Conservation (phyloP, 2,329 filamentous ascomycete genomes). For the Alternaria arbusti region DNA sequence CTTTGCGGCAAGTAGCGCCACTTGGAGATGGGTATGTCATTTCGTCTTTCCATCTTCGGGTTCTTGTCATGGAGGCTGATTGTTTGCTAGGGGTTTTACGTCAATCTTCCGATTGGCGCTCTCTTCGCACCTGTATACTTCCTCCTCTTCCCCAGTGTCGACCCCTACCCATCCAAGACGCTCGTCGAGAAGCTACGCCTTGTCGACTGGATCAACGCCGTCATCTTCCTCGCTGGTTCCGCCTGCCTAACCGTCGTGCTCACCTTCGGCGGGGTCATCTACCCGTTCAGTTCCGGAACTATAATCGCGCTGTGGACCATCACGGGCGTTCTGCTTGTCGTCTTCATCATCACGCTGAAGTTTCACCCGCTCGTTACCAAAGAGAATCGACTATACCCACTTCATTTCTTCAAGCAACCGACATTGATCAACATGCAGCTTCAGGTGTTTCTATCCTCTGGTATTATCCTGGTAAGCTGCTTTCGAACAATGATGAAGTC, state of each 20-base stretch:
- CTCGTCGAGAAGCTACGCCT: conserved; percentile 48
- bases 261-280: background rate
- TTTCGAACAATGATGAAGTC: background rate
- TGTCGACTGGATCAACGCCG: conserved; percentile 51
- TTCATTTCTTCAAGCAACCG: conserved; percentile 50
- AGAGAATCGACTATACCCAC: conserved; percentile 57
- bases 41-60: background rate
- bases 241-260: background rate
- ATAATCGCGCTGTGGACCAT: conserved; percentile 50
- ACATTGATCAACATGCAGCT: conserved; percentile 14
- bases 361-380: conserved; percentile 53
- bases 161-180: background rate
- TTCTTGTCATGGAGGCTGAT: background rate
- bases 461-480: conserved; percentile 8
- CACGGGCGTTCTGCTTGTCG: conserved; percentile 53
- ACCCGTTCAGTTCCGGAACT: background rate
- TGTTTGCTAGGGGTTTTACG: background rate
- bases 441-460: conserved; percentile 16
- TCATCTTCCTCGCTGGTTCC: conserved; percentile 31
- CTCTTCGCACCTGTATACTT: background rate
- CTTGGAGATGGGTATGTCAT: conserved; percentile 38
- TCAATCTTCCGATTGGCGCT: background rate
- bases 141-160: background rate
- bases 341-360: conserved; percentile 55
- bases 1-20: conserved; percentile 28